Conservation (phyloP, 441 rosid genomes). For the Syzygium syzygioides region DNA sequence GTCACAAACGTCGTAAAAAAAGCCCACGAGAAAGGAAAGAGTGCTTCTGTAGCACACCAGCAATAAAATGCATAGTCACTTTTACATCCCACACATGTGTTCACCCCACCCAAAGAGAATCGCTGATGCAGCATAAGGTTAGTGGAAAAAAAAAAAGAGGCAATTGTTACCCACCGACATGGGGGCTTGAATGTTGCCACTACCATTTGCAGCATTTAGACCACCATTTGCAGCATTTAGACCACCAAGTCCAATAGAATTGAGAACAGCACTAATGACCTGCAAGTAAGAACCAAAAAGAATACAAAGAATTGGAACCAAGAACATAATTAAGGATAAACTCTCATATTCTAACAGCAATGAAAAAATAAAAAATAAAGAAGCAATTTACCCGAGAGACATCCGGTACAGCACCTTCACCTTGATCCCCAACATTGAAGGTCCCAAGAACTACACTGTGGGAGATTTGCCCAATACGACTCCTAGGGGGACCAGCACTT, state of each 20-base stretch:
- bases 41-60: neutral
- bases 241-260: constrained; percentile 72
- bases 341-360: neutral
- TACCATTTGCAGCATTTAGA: constrained; percentile 33
- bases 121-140: neutral
- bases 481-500: constrained; percentile 43
- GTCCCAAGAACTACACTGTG: constrained; percentile 89
- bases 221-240: constrained; percentile 45
- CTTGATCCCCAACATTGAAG: constrained; percentile 79
- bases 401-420: constrained; percentile 68
- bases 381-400: constrained; percentile 44
- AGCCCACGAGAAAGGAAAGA: neutral
- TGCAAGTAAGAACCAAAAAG: constrained; percentile 20
- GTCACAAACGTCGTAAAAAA: neutral
- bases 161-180: constrained; percentile 29
- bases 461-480: constrained; percentile 65
- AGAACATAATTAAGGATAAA: neutral
- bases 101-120: neutral
- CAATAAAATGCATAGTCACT: neutral
- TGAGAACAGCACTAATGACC: constrained; percentile 90
- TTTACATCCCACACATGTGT: neutral
- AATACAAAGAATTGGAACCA: neutral
- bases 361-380: neutral
- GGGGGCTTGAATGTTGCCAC: constrained; percentile 35
- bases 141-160: neutral